phyloP scores from a whole-genome alignment of 2,329 filamentous ascomycete genomes.

The Diplodia scrobiculata region DNA sequence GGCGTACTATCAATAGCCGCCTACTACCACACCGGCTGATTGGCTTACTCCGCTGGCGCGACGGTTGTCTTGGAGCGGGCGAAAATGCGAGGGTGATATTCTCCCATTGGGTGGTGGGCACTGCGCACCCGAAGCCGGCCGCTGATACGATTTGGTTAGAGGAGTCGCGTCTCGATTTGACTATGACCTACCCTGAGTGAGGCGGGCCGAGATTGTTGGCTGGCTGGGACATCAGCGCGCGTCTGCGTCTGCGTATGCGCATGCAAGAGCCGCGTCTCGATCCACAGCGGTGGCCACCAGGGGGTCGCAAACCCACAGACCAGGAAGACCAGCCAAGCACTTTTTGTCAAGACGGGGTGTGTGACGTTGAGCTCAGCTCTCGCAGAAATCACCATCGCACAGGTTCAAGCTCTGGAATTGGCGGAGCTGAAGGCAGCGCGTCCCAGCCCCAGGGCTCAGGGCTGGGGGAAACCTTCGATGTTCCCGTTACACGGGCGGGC shows the following conservation, averaged over 20 bases:
- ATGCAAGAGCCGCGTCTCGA: conserved; percentile 15
- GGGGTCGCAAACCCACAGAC: not conserved
- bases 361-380: not conserved
- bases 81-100: not conserved
- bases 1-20: conserved; percentile 22
- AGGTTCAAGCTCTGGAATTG: conserved; percentile 12
- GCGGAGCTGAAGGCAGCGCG: conserved; percentile 17
- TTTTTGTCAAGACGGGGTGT: not conserved
- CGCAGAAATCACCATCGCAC: conserved; percentile 10
- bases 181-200: not conserved
- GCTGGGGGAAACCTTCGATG: conserved; percentile 2
- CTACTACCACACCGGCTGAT: conserved; percentile 6
- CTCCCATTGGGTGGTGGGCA: conserved; percentile 2
- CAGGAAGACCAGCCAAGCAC: conserved; percentile 18
- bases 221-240: not conserved
- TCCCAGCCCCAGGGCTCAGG: not conserved
- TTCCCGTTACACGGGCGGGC: not conserved
- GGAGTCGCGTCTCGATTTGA: not conserved
- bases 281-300: conserved; percentile 2
- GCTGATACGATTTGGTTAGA: not conserved
- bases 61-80: conserved; percentile 1
- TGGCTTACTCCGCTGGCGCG: not conserved
- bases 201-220: not conserved
- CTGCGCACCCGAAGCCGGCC: conserved; percentile 1
- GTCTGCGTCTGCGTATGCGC: not conserved